Conservation (phyloP, 768 basidiomycete species). For the Tricholoma saponaceum region DNA sequence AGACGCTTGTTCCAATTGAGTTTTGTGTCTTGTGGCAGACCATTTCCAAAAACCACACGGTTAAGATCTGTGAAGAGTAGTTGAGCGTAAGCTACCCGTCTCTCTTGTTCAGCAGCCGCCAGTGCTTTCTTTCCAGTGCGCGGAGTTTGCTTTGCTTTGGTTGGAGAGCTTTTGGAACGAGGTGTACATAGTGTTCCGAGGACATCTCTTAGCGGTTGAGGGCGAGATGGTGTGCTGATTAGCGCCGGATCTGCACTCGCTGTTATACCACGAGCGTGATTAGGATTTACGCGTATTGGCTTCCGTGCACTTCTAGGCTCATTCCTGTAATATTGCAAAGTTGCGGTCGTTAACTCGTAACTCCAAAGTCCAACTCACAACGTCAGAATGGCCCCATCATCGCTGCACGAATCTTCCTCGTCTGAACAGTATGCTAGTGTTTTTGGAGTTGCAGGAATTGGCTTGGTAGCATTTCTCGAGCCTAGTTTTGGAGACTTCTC, state of each 20-base stretch:
- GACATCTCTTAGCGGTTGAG: background rate
- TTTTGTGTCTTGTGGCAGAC: conserved; percentile 49
- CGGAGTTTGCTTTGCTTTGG: conserved; percentile 4
- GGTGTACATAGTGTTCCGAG: background rate
- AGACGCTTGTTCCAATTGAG: conserved; percentile 67
- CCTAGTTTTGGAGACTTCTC: conserved; percentile 6
- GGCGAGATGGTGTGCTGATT: background rate
- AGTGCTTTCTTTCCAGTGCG: conserved; percentile 37
- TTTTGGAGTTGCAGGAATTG: background rate
- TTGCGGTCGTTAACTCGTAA: background rate
- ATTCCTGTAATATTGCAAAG: conserved; percentile 25
- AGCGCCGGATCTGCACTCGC: background rate
- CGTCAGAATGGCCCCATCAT: conserved; percentile 34
- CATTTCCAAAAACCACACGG: conserved; percentile 46
- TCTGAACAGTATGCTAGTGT: conserved; percentile 19
- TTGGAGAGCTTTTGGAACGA: background rate
- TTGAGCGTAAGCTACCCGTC: conserved; percentile 49
- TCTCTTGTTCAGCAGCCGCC: conserved; percentile 37
- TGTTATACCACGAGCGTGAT: conserved; percentile 6
- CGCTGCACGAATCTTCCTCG: conserved; percentile 25
- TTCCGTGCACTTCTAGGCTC: conserved; percentile 47
- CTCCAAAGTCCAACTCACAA: conserved; percentile 24
- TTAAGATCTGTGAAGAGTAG: conserved; percentile 62
- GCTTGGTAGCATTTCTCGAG: background rate
- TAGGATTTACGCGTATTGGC: conserved; percentile 29